These are phyloP conservation scores for Aspergillus cristatus DNA, from an alignment of 495 filamentous ascomycete genomes.

Conservation along the genomic window DNA sequence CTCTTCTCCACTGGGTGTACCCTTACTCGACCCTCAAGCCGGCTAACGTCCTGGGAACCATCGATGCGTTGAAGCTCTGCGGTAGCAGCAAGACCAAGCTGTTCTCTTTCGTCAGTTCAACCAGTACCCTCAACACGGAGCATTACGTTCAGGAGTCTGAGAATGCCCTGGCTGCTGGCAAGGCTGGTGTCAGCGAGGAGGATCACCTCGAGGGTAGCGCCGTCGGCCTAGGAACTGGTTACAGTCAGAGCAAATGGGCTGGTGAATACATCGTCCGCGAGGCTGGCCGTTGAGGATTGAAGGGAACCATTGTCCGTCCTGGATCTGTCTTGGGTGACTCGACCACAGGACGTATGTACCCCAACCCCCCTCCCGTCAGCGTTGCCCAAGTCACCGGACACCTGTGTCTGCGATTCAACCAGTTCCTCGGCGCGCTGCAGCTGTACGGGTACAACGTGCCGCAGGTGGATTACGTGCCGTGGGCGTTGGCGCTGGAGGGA, in stretches of 20 bases:
- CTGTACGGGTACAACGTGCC: constrained; percentile 70
- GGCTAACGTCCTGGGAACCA: constrained; percentile 73
- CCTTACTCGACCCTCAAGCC: constrained; percentile 67
- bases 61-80: constrained; percentile 70
- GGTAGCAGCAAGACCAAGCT: constrained; percentile 67
- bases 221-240: constrained; percentile 67
- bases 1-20: constrained; percentile 78
- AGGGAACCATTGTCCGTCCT: constrained; percentile 68
- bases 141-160: constrained; percentile 70
- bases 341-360: constrained; percentile 51
- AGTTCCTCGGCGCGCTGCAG: constrained; percentile 63
- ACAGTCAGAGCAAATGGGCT: constrained; percentile 86
- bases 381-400: constrained; percentile 75
- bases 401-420: constrained; percentile 69
- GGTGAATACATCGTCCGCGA: constrained; percentile 72
- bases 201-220: constrained; percentile 59
- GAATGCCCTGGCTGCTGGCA: constrained; percentile 40
- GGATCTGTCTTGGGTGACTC: constrained; percentile 81
- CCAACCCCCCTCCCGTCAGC: constrained; percentile 46
- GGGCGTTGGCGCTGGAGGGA: constrained; percentile 44
- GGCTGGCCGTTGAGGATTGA: constrained; percentile 69
- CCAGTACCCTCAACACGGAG: constrained; percentile 71
- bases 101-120: constrained; percentile 80
- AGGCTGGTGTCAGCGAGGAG: constrained; percentile 47
- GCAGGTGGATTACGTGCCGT: constrained; percentile 53